Base-by-base conservation (phyloP, 1,284 basidiomycete species). In the Tilletia indica region DNA sequence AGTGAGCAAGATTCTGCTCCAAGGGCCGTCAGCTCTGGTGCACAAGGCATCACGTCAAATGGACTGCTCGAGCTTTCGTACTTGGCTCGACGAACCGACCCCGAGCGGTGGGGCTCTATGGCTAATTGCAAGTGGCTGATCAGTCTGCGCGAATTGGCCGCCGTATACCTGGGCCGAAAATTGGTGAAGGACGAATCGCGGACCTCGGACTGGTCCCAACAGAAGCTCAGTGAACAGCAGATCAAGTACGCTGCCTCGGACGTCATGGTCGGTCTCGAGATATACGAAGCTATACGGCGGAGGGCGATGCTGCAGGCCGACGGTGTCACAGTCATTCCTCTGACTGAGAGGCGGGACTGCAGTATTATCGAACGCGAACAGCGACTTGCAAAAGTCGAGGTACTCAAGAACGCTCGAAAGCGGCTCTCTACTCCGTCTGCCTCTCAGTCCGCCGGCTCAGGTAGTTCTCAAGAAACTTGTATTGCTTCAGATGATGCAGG, bases 221-320 rank as follows among this genome's bases (percentile, higher is more conserved):
- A 49, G 2, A 74, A 74, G 4, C 67, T 82, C 51, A 63, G 67
- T 0, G 56, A 67, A 9, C 56, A 71, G 34, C 80, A 82, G 70
- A 70, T 76, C n/a, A 74, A 76, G 58, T 82, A 82, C 68, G 80
- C 80, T 2, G 79, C 79, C 0, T 76, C 71, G 64, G 80, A 82
- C 48, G 77, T 76, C 2, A 78, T 78, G 54, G 79, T 72, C 1
- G 71, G 77, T 45, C 69, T 82, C 42, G 80, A 82, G 66, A 66
- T 82, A n/a, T 67, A 78, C 14, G 74, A 78, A 31, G 76, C 72
- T 0, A 39, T 78, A 4, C 61, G 61, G 36, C 61, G 61, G 19
- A 5, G 61, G 3, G 34, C 61, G 12, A 34, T 31, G 1, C 25
- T 34, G 25, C 25, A 58, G 34, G 34, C 6, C 31, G 12, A 3